Evolutionary conservation across 169 alveolate genomes (phyloP).

Genomic region (Eimeria tenella): DNA sequence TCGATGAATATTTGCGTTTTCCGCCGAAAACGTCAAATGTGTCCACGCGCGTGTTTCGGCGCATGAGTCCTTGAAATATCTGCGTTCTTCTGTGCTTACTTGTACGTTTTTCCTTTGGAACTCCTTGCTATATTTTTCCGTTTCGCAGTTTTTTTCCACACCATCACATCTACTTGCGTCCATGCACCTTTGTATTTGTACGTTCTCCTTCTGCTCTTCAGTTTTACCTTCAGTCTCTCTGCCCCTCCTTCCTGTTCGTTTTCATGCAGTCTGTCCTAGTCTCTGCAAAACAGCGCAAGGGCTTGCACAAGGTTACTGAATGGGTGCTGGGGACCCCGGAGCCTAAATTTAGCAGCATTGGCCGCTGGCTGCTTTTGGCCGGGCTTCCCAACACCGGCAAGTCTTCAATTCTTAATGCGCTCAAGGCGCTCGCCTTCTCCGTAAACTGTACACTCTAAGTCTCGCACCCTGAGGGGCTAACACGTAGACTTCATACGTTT

Average conservation of each 20-base stretch:
- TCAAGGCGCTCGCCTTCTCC: constrained; percentile 82
- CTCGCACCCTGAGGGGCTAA: neutral
- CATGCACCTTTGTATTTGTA: too few relatives aligned
- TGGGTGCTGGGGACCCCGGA: constrained; percentile 76
- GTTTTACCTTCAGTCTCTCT: neutral
- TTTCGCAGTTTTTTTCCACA: too few relatives aligned
- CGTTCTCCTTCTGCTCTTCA: neutral
- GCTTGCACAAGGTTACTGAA: constrained; percentile 81
- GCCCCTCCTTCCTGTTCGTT: neutral
- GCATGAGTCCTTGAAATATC: too few relatives aligned
- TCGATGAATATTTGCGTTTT: too few relatives aligned
- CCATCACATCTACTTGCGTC: too few relatives aligned
- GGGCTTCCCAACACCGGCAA: constrained; percentile 95
- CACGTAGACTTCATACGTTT: neutral
- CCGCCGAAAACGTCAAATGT: too few relatives aligned
- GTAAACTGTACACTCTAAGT: neutral
- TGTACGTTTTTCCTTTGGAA: too few relatives aligned
- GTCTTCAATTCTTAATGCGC: constrained; percentile 88
- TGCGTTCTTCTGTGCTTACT: too few relatives aligned
- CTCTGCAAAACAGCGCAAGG: constrained; percentile 83
- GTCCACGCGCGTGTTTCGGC: too few relatives aligned
- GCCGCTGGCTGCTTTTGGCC: constrained; percentile 89
- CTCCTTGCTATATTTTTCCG: too few relatives aligned
- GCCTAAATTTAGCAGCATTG: constrained; percentile 88
- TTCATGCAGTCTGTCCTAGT: constrained; percentile 73